Conservation (phyloP, 805 yeast genomes). For the Sugiyamaella americana region DNA sequence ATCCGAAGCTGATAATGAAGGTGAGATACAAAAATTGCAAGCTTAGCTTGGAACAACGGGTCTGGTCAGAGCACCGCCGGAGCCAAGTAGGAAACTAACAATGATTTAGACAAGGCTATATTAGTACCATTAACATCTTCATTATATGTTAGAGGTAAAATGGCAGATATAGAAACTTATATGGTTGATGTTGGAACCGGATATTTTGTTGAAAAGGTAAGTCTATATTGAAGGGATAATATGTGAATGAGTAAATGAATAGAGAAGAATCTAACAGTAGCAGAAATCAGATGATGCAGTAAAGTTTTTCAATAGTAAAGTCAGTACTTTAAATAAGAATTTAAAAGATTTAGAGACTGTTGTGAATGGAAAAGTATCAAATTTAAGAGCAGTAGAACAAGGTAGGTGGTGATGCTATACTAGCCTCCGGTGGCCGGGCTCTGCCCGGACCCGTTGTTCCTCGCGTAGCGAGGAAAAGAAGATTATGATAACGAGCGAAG, state of each 20-base stretch:
- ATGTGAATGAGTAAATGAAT: too few species aligned
- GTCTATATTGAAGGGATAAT: slow-evolving; percentile 3
- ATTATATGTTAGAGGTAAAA: slow-evolving; percentile 80
- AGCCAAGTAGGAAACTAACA: neutral
- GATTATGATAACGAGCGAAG: too few species aligned
- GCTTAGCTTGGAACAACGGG: neutral
- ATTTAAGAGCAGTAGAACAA: slow-evolving; percentile 53
- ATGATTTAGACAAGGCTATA: slow-evolving; percentile 40
- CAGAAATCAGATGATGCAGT: slow-evolving; percentile 53
- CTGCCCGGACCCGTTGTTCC: neutral
- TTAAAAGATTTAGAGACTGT: slow-evolving; percentile 66
- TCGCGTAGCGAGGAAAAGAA: too few species aligned
- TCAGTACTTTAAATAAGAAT: slow-evolving; percentile 66
- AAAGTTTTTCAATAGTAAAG: slow-evolving; percentile 65
- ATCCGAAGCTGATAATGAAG: slow-evolving; percentile 36
- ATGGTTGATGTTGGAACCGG: slow-evolving; percentile 97
- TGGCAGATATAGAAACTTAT: slow-evolving; percentile 58
- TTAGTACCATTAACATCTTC: slow-evolving; percentile 87
- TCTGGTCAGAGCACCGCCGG: neutral
- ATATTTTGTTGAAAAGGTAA: slow-evolving; percentile 73
- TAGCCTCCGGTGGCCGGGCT: slow-evolving; percentile 1
- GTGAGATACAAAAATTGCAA: slow-evolving; percentile 15
- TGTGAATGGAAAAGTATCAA: slow-evolving; percentile 65
- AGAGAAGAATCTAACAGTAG: neutral
- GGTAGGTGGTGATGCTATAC: slow-evolving; percentile 16